A percentile compares a stretch with the other conserved stretches of the same genome.
These are phyloP conservation scores for Alternaria sp. DNA, from an alignment of 2,329 filamentous ascomycete genomes.

Conservation along the genomic window DNA sequence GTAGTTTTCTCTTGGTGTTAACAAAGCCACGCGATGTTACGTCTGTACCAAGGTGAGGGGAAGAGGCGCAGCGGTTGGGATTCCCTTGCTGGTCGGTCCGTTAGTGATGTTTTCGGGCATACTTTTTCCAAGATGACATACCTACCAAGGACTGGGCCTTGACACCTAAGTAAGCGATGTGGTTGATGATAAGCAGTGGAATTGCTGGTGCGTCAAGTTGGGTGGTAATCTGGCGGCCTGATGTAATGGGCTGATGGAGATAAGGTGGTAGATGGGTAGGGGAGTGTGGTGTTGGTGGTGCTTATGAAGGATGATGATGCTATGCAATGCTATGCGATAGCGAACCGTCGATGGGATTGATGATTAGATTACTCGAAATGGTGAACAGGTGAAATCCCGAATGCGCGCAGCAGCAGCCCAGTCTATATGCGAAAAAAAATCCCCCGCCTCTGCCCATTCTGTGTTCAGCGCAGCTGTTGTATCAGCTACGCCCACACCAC, in stretches of 20 bases:
- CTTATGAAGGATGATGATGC: neutral
- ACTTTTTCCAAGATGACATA: neutral
- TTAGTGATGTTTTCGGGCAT: neutral
- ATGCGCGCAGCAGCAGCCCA: neutral
- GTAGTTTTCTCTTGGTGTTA: neutral
- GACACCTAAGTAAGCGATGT: neutral
- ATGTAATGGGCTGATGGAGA: neutral
- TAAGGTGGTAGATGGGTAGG: neutral
- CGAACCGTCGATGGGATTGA: neutral
- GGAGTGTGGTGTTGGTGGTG: neutral
- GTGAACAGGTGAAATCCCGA: neutral
- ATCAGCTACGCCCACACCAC: slow-evolving; percentile 13
- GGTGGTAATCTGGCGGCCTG: neutral
- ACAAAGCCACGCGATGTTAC: neutral
- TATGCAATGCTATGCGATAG: neutral
- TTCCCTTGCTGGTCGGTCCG: neutral
- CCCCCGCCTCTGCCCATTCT: neutral
- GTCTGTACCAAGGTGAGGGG: neutral
- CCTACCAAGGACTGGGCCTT: neutral
- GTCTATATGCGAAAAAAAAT: neutral
- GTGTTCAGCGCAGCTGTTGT: neutral
- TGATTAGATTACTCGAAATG: neutral
- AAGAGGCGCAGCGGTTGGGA: neutral
- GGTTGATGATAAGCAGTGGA: neutral
- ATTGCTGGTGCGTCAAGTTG: neutral